Conservation (phyloP, 2,329 filamentous ascomycete genomes). For the Madurella mycetomatis region DNA sequence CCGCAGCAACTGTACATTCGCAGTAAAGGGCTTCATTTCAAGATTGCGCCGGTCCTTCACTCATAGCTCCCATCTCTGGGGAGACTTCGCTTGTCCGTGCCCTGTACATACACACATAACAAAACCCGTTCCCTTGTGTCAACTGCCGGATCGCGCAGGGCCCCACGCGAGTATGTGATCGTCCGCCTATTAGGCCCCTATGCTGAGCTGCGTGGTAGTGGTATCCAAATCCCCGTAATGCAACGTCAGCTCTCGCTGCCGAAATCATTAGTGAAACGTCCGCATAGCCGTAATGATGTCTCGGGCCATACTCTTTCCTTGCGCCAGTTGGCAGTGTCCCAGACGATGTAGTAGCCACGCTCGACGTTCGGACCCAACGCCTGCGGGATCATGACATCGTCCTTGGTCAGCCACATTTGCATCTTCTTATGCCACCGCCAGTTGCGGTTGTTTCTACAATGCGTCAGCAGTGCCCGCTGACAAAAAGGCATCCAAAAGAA, state of each 20-base stretch:
- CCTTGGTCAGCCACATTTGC: slow-evolving; percentile 63
- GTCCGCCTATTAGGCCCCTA: slow-evolving; percentile 8
- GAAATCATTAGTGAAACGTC: slow-evolving; percentile 20
- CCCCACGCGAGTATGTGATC: not conserved
- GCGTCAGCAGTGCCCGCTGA: slow-evolving; percentile 15
- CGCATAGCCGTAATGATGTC: not conserved
- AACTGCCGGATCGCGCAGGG: not conserved
- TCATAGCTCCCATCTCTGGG: not conserved
- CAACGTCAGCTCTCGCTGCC: slow-evolving; percentile 55
- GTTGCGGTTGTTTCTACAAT: slow-evolving; percentile 53
- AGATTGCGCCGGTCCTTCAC: not conserved
- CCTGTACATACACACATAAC: not conserved
- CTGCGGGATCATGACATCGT: slow-evolving; percentile 61
- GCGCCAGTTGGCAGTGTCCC: slow-evolving; percentile 58
- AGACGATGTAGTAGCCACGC: slow-evolving; percentile 63
- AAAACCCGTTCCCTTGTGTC: not conserved
- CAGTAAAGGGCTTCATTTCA: not conserved
- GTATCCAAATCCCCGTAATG: slow-evolving; percentile 54
- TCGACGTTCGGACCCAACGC: slow-evolving; percentile 55
- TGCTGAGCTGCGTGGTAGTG: slow-evolving; percentile 8
- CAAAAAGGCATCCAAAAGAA: not conserved
- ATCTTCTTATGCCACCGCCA: slow-evolving; percentile 67
- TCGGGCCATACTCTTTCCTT: slow-evolving; percentile 54
- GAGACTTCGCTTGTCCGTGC: not conserved
- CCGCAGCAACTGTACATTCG: too few relatives aligned